Base-by-base conservation (phyloP, 352 stramenopile species). In the Pythium diclinum region DNA sequence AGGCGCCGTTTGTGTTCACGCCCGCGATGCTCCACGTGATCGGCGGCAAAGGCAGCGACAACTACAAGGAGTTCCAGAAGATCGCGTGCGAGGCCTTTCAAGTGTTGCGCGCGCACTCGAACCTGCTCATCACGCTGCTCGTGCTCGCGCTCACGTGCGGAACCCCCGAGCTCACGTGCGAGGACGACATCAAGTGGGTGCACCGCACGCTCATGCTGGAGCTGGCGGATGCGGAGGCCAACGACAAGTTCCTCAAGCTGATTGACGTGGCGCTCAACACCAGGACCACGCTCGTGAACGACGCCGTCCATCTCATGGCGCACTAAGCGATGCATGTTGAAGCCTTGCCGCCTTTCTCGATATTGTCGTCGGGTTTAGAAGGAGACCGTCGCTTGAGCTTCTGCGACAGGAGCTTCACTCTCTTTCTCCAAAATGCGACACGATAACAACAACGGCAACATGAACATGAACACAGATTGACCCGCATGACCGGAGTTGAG, bases 1-100 rank as follows among this genome's bases (percentile, higher is more conserved):
- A 85, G 25, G 83, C 89, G 1, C 87, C 87, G 33, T 98, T 98
- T 59, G 81, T 98, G n/a, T 95, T 98, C 56, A 98, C 94, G 0
- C 85, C 84, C 3, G 83, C 86, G 13, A 97, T 98, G 86, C 77
- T 88, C 16, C 64, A 95, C 42, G 85, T 81, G 2, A 90, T 98
- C 44, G 92, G 90, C 14, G 85, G 75, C 16, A 87, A 90, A 48
- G 81, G 89, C 48, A 87, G 84, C 34, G 76, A 80, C 10, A 74
- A 89, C 60, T 96, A 91, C 63, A 65, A 80, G 32, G 46, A 80
- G 48, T 97, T 97, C 68, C 67, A 90, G 67, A 63, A 73, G 30
- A 73, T 87, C 19, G 80, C 81, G 40, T 86, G 77, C 40, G 62
- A 83, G 5, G 88, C 87, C 1, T 95, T 95, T 64, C 64, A 82